phyloP scores from a whole-genome alignment of 257 asterid species.

The Sherardia arvensis region DNA sequence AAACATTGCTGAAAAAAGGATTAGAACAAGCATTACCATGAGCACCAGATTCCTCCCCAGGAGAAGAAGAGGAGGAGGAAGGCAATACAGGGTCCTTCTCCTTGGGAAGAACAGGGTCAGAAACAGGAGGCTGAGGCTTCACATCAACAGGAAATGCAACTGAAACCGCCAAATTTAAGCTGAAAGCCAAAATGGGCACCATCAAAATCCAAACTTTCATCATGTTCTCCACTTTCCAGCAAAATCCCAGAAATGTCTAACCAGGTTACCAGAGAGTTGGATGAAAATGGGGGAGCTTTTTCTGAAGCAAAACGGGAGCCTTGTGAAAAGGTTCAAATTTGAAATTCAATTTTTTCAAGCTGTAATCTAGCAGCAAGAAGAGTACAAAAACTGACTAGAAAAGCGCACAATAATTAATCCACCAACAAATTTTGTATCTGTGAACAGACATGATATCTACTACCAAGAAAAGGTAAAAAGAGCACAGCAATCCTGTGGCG shows the following conservation, averaged over 20 bases:
- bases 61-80: constrained; percentile 43
- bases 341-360: constrained; percentile 13
- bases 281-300: not conserved
- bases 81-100: constrained; percentile 68
- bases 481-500: constrained; percentile 67
- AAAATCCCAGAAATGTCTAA: not conserved
- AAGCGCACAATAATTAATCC: constrained; percentile 4
- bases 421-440: constrained; percentile 9
- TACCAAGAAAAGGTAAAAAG: constrained; percentile 19
- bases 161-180: constrained; percentile 32
- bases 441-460: constrained; percentile 30
- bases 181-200: constrained; percentile 41
- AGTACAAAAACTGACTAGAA: constrained; percentile 8
- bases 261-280: not conserved
- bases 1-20: constrained; percentile 6
- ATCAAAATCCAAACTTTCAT: constrained; percentile 36
- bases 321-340: constrained; percentile 12
- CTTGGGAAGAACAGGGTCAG: constrained; percentile 82
- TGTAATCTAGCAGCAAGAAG: not conserved
- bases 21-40: constrained; percentile 46
- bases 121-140: constrained; percentile 62
- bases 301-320: not conserved
- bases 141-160: constrained; percentile 54
- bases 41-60: constrained; percentile 39
- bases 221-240: constrained; percentile 20